Percentiles rank a stretch among this genome's conserved stretches.
Conservation (phyloP, 208 protist species). For the Crithidia thermophila region DNA sequence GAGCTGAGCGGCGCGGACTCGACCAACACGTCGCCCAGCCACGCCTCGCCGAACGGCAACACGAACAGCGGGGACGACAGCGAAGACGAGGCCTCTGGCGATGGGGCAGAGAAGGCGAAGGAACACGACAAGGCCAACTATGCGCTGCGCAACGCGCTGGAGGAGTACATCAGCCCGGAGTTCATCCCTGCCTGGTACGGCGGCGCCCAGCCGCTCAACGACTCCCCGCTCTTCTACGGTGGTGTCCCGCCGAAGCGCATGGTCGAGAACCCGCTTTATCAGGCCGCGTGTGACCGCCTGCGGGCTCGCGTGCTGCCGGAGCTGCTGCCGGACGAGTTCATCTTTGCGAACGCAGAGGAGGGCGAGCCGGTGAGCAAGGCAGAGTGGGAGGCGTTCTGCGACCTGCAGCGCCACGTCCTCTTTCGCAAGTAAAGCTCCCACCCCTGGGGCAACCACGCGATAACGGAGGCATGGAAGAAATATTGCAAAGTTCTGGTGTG, state of each 20-base stretch:
- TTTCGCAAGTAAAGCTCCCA: slow-evolving; percentile 12
- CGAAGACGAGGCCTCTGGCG: slow-evolving; percentile 26
- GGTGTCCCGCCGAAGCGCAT: slow-evolving; percentile 31
- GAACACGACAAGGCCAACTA: slow-evolving; percentile 28
- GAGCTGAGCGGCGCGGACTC: slow-evolving; percentile 30
- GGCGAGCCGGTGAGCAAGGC: slow-evolving; percentile 26
- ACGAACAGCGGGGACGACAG: slow-evolving; percentile 31
- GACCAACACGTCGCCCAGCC: slow-evolving; percentile 6
- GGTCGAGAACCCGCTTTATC: slow-evolving; percentile 25
- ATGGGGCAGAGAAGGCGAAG: slow-evolving; percentile 15
- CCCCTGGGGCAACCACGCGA: too few relatives aligned
- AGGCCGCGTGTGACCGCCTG: slow-evolving; percentile 25
- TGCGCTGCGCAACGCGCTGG: slow-evolving; percentile 43
- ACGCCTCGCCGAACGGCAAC: slow-evolving; percentile 8
- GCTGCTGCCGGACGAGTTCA: slow-evolving; percentile 47
- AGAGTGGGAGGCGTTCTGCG: slow-evolving; percentile 40
- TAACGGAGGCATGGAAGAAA: too few relatives aligned
- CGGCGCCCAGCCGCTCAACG: slow-evolving; percentile 25
- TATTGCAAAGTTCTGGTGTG: too few relatives aligned
- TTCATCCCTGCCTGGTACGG: slow-evolving; percentile 63
- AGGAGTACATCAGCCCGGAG: slow-evolving; percentile 41
- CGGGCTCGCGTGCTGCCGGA: slow-evolving; percentile 41
- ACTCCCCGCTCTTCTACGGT: slow-evolving; percentile 46
- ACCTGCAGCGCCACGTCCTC: neutral
- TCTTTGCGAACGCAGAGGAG: slow-evolving; percentile 36